Conservation (phyloP, 108 stramenopile species). For the Cyclostephanos invisitatus region DNA sequence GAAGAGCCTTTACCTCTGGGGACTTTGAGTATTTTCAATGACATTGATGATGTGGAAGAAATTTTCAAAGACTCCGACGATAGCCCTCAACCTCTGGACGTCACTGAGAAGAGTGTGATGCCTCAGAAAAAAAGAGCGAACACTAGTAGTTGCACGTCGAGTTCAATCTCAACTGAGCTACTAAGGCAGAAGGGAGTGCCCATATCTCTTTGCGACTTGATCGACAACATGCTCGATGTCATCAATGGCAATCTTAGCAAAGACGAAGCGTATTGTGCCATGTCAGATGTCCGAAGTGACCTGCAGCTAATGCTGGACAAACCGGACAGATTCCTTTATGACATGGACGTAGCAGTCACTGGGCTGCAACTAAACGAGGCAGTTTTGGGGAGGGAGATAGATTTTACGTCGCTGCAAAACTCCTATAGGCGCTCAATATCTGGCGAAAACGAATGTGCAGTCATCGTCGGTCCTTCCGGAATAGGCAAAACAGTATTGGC, state of each 20-base stretch:
- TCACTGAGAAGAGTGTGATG: neutral
- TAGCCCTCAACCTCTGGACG: neutral
- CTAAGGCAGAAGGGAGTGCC: conserved; percentile 15
- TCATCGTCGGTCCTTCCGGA: conserved; percentile 27
- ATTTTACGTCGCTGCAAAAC: conserved; percentile 7
- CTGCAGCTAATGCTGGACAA: conserved; percentile 37
- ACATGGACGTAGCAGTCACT: conserved; percentile 17
- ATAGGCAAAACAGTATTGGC: conserved; percentile 33
- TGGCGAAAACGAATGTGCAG: conserved; percentile 9
- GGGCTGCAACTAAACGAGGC: conserved; percentile 6
- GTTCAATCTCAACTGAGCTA: conserved; percentile 3
- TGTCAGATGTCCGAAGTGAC: conserved; percentile 24
- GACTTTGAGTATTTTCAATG: conserved; percentile 2
- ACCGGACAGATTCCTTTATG: conserved; percentile 21
- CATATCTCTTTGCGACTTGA: conserved; percentile 19
- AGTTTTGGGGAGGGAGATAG: conserved; percentile 17
- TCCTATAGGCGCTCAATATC: conserved; percentile 12
- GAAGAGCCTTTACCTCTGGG: neutral
- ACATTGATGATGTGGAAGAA: neutral
- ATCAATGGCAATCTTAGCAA: conserved; percentile 16
- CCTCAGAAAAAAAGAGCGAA: neutral
- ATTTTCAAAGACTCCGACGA: neutral
- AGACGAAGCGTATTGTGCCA: conserved; percentile 15
- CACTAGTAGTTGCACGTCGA: neutral
- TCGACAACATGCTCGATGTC: conserved; percentile 25